Base-by-base conservation (phyloP, 1,284 basidiomycete species). In the Serendipita sp. region DNA sequence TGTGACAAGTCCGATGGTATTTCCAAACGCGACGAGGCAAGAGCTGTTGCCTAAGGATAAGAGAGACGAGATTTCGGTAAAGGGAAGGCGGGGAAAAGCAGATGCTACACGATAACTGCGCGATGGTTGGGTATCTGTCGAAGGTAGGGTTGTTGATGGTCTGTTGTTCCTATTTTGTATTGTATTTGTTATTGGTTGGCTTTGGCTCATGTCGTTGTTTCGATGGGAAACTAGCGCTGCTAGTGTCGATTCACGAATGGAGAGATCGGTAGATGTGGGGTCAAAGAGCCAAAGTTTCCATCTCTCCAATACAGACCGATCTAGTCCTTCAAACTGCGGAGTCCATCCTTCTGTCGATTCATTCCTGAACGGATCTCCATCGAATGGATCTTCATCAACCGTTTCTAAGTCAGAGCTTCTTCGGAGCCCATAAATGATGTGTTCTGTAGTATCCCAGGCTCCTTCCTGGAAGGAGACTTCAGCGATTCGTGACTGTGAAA, bases 271-370 rank as follows among this genome's bases (percentile, higher is more conserved):
- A 17, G 75, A 72, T 3, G 76, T 72, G 2, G 82, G 80, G 68
- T 90, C 84, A 68, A 86, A 85, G 43, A 76, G 79, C 88, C 88
- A 91, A 35, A 87, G 69, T 67, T 91, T 87, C 88, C 88, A 91
- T 63, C 88, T 76, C 65, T 89, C 85, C 60, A 91, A 71, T 26
- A 82, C 82, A 13, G 83, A 77, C 17, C 73, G 69, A 29, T 84
- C 81, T 62, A 90, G 71, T 3, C 85, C 85, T 17, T 74, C 64
- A 10, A 32, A 44, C 6, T 61, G 61, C 15, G 62, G 44, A 13
- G 6, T 26, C 29, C 55, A 43, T 6, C 17, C 15, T 13, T 32
- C 43, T 15, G 4, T 6, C 10, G 69, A 2, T 68, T 30, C 70
- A 68, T 47, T 67, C 61, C 65, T 61, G 35, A 65, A 62, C 43